A percentile compares a stretch with the other conserved stretches of the same genome.
Evolutionary conservation across 108 stramenopile genomes (phyloP).

Genomic region (Chaetoceros tenuissimus): DNA sequence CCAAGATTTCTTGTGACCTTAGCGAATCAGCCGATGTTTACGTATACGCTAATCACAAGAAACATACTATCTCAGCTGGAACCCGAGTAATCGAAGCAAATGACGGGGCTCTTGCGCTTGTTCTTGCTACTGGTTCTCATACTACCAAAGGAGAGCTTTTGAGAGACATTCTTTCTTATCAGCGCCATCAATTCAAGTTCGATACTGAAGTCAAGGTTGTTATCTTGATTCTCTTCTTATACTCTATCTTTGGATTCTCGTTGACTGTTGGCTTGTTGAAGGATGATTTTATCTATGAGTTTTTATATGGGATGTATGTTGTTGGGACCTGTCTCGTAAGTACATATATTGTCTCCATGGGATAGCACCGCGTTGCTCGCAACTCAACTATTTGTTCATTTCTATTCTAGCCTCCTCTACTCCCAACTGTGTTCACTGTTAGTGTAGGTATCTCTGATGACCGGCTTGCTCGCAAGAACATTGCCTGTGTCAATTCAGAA

Average conservation of each 20-base stretch:
- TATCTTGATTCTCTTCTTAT: conserved; percentile 31
- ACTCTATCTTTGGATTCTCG: conserved; percentile 34
- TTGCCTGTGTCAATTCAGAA: conserved; percentile 58
- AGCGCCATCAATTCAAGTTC: conserved; percentile 61
- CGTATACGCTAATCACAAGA: conserved; percentile 20
- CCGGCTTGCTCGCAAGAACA: conserved; percentile 38
- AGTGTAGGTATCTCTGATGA: conserved; percentile 50
- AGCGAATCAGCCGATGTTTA: conserved; percentile 17
- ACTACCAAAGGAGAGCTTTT: conserved; percentile 55
- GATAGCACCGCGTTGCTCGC: too few species aligned
- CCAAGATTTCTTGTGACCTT: conserved; percentile 36
- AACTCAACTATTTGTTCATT: neutral
- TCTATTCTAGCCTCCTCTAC: conserved; percentile 35
- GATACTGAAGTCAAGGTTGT: conserved; percentile 50
- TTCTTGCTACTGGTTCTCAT: conserved; percentile 44
- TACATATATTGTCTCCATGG: too few species aligned
- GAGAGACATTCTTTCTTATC: conserved; percentile 45
- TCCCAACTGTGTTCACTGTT: conserved; percentile 63
- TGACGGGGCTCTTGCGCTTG: conserved; percentile 34
- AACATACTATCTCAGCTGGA: conserved; percentile 53
- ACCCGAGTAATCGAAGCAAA: conserved; percentile 40
- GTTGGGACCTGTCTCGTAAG: neutral
- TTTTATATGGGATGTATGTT: conserved; percentile 36
- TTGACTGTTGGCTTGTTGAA: conserved; percentile 28
- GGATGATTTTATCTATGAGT: conserved; percentile 40